These are phyloP conservation scores for Cyclostephanos tholiformis DNA, from an alignment of 108 stramenopile species.

Conservation along the genomic window DNA sequence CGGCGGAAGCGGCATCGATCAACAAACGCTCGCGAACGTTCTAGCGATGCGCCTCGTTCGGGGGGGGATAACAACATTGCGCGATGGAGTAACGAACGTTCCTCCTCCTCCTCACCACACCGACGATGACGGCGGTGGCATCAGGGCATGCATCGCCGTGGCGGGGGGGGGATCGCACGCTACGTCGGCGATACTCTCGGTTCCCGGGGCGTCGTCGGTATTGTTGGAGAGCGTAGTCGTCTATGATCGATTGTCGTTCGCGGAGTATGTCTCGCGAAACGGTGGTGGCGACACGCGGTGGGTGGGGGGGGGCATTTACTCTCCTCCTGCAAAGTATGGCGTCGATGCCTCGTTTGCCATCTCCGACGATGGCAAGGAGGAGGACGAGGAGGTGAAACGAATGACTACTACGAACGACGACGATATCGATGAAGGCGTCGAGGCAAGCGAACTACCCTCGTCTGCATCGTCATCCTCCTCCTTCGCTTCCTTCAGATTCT, in stretches of 20 bases:
- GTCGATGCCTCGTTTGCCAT: background rate
- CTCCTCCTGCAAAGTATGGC: background rate
- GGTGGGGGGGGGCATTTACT: background rate
- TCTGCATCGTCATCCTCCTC: background rate
- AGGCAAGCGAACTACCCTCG: background rate
- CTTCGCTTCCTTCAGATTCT: constrained; percentile 46
- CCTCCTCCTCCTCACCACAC: no score
- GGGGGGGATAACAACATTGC: background rate
- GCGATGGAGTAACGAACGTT: background rate
- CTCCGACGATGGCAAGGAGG: background rate
- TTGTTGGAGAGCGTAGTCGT: constrained; percentile 65
- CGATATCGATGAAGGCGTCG: background rate
- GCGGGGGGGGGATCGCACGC: constrained; percentile 66
- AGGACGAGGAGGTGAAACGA: background rate
- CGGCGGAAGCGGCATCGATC: background rate
- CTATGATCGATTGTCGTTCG: constrained; percentile 75
- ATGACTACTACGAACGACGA: background rate
- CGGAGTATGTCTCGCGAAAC: constrained; percentile 50
- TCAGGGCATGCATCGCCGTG: constrained; percentile 35
- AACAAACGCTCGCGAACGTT: background rate
- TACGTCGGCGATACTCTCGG: constrained; percentile 67
- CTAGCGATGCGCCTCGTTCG: background rate
- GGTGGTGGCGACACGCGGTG: background rate
- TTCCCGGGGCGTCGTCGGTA: constrained; percentile 69
- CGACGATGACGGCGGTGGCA: background rate